These are phyloP conservation scores for Protomyces inouyei DNA, from an alignment of 1,139 yeast species.

Conservation along the genomic window DNA sequence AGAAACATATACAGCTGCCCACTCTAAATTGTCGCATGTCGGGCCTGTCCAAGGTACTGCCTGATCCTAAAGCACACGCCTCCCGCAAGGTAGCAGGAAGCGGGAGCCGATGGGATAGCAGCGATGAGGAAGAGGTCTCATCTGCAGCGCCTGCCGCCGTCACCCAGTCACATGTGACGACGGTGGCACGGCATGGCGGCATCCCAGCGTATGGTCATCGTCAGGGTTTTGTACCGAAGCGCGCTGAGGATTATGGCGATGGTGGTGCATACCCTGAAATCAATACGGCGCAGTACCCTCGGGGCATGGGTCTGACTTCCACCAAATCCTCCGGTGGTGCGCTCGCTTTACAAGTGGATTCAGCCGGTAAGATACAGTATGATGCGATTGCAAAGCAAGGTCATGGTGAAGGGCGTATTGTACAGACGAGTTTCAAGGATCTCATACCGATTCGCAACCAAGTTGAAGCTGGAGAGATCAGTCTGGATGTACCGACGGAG, in stretches of 20 bases:
- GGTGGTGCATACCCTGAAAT: constrained; percentile 43
- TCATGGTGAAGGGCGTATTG: constrained; percentile 32
- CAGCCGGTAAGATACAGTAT: constrained; percentile 40
- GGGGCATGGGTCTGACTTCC: constrained; percentile 37
- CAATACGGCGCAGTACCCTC: constrained; percentile 40
- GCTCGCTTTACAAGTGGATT: constrained; percentile 38
- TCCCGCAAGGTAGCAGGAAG: background rate
- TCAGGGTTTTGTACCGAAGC: constrained; percentile 37
- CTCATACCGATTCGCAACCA: constrained; percentile 49
- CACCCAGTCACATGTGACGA: background rate
- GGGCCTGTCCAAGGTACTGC: constrained; percentile 9
- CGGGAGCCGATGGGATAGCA: background rate
- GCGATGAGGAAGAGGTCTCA: background rate
- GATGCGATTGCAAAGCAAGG: constrained; percentile 42
- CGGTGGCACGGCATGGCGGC: background rate
- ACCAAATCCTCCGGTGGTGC: constrained; percentile 34
- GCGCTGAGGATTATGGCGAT: constrained; percentile 39
- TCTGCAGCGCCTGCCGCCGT: background rate
- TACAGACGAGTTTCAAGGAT: constrained; percentile 44
- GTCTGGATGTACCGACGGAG: constrained; percentile 44
- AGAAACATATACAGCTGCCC: too few species aligned
- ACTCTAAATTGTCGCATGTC: background rate
- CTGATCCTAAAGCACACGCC: constrained; percentile 6
- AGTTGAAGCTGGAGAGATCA: constrained; percentile 40
- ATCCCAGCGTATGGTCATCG: constrained; percentile 39